phyloP scores from a whole-genome alignment of 2,329 filamentous ascomycete genomes.

The Cladosporium sp. region DNA sequence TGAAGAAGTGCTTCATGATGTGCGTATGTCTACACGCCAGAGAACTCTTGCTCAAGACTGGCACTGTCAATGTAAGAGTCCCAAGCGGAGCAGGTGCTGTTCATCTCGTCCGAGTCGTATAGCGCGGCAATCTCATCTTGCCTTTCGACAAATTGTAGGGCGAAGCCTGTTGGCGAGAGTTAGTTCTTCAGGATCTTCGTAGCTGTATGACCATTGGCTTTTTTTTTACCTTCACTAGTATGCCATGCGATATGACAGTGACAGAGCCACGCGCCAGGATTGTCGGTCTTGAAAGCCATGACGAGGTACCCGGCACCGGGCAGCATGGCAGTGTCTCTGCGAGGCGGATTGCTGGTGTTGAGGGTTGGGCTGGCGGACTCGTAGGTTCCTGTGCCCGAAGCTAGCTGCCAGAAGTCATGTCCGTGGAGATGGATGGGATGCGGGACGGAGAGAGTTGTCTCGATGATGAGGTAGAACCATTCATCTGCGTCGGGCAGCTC shows the following conservation, averaged over 20 bases:
- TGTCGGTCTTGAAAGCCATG: slow-evolving; percentile 31
- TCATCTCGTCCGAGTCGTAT: background rate
- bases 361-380: slow-evolving; percentile 28
- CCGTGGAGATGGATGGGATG: slow-evolving; percentile 26
- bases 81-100: background rate
- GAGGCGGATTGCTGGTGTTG: slow-evolving; percentile 28
- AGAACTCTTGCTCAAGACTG: slow-evolving; percentile 1
- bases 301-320: slow-evolving; percentile 31
- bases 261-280: slow-evolving; percentile 30
- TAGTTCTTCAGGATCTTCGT: too few relatives aligned
- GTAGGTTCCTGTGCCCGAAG: slow-evolving; percentile 34
- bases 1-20: too few relatives aligned
- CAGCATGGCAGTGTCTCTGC: slow-evolving; percentile 31
- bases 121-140: background rate
- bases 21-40: slow-evolving; percentile 11
- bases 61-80: background rate
- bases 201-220: too few relatives aligned
- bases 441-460: slow-evolving; percentile 32
- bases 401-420: slow-evolving; percentile 40
- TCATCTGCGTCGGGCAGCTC: slow-evolving; percentile 29
- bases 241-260: slow-evolving; percentile 32
- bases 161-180: slow-evolving; percentile 12
- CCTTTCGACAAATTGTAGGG: slow-evolving; percentile 26
- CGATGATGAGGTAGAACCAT: slow-evolving; percentile 39
- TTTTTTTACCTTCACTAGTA: slow-evolving; percentile 22